These are phyloP conservation scores for Alternaria brassicae DNA, from an alignment of 2,329 filamentous ascomycete species.

Conservation along the genomic window DNA sequence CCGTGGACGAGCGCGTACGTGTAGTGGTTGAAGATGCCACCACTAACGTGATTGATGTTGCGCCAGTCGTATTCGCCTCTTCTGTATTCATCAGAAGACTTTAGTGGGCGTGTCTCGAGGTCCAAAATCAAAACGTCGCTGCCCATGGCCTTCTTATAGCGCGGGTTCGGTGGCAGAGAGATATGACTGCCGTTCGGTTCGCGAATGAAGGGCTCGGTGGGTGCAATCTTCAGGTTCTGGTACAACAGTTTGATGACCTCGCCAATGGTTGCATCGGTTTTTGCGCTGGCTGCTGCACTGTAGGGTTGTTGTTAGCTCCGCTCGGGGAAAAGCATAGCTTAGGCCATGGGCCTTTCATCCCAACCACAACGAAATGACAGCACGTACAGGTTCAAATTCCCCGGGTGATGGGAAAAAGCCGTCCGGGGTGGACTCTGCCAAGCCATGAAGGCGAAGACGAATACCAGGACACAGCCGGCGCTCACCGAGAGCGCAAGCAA, in stretches of 20 bases:
- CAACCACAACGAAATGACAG: background rate
- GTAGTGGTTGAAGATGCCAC: slow-evolving; percentile 50
- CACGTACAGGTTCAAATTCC: slow-evolving; percentile 39
- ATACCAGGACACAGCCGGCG: slow-evolving; percentile 41
- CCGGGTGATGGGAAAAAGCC: slow-evolving; percentile 28
- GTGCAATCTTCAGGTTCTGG: slow-evolving; percentile 37
- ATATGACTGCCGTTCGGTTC: slow-evolving; percentile 43
- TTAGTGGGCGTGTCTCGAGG: slow-evolving; percentile 45
- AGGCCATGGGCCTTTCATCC: background rate
- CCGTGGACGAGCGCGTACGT: slow-evolving; percentile 55
- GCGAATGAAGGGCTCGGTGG: slow-evolving; percentile 39
- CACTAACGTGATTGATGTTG: slow-evolving; percentile 47
- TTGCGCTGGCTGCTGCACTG: slow-evolving; percentile 31
- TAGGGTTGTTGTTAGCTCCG: slow-evolving; percentile 21
- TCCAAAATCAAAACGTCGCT: slow-evolving; percentile 47
- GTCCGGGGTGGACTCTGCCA: slow-evolving; percentile 42
- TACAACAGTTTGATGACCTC: slow-evolving; percentile 45
- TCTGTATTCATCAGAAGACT: slow-evolving; percentile 42
- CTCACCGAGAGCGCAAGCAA: slow-evolving; percentile 41
- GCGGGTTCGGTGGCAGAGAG: slow-evolving; percentile 38
- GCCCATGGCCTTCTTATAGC: slow-evolving; percentile 44
- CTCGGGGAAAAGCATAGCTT: background rate
- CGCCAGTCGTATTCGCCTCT: slow-evolving; percentile 47
- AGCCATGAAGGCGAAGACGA: slow-evolving; percentile 46
- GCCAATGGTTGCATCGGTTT: slow-evolving; percentile 38